Evolutionary conservation across 179 eudicot species (phyloP), one percentile per base, ranked within the genome.

Genomic region (Nepenthes alata): DNA sequence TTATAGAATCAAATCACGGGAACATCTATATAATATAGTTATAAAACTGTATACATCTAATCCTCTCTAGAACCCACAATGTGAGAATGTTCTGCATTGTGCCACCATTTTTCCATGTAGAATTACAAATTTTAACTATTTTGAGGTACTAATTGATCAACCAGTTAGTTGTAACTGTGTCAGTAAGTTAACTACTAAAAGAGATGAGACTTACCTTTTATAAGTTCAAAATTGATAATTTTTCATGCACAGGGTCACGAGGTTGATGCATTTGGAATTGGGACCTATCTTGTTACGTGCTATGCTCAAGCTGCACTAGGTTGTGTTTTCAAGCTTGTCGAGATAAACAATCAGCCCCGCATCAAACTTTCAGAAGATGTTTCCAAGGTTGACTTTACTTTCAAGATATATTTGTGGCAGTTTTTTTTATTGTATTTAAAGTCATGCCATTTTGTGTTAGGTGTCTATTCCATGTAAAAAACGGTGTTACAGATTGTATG

Each of bases 251-350:
- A 93, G 98, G 98, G 98, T 57, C 98, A 93, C 68, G 91, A 89
- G 69, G 87, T 93, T 60, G 98, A 93, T 80, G 85, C 95, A 55
- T 93, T 74, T 69, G 98, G 98, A 66, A 90, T 93, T 64, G 98
- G 98, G 63, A 93, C 97, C 11, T 88, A 93, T 71, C 78, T 90
- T 65, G 98, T 93, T 54, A 93, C 98, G 13, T 93, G 95, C 74
- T 93, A 85, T 81, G 90, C 97, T 69, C 98, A 93, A 82, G 85
- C 98, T 66, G 97, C 98, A 48, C 71, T 93, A 39, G 98, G 97
- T 44, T 91, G 95, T 83, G 98, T 93, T 63, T 93, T 87, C 83
- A 93, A 93, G 83, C 86, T 93, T 59, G 98, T 93, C 52, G 98
- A 93, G 75, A 90, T 93, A 66, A 87, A 93, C 67, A 77, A 80